Evolutionary conservation across 164 flowering plant species (phyloP).

Genomic region (Magnolia sinica): DNA sequence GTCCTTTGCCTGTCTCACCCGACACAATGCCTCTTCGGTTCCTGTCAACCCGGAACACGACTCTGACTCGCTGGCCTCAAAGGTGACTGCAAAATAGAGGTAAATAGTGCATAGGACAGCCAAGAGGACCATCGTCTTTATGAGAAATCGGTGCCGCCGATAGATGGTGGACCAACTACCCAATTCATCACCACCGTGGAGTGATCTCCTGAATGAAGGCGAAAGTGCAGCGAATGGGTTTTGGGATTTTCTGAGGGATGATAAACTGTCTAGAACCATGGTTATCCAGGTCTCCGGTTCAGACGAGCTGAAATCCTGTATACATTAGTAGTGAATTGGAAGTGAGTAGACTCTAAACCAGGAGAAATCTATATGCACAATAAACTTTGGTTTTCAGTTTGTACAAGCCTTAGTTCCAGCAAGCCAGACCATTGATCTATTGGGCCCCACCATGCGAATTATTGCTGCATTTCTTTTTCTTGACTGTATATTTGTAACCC

Average conservation of each 20-base stretch:
- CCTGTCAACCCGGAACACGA: slow-evolving; percentile 56
- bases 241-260: slow-evolving; percentile 50
- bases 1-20: slow-evolving; percentile 38
- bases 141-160: slow-evolving; percentile 68
- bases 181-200: slow-evolving; percentile 38
- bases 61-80: slow-evolving; percentile 38
- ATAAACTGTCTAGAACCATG: slow-evolving; percentile 45
- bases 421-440: too few relatives aligned
- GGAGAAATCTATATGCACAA: too few relatives aligned
- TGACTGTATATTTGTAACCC: too few relatives aligned
- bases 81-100: slow-evolving; percentile 76
- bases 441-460: too few relatives aligned
- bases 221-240: slow-evolving; percentile 27
- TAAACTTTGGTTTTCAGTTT: too few relatives aligned
- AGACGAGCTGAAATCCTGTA: slow-evolving; percentile 17
- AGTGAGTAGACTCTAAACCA: background rate
- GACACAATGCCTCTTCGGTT: slow-evolving; percentile 46
- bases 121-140: slow-evolving; percentile 55
- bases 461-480: too few relatives aligned
- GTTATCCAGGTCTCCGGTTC: background rate
- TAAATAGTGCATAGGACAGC: slow-evolving; percentile 63
- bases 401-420: too few relatives aligned
- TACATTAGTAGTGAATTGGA: background rate
- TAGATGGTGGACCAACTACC: slow-evolving; percentile 53
- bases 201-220: slow-evolving; percentile 41